A percentile compares a stretch with the other conserved stretches of the same genome.
phyloP scores from a whole-genome alignment of 371 early-diverging fungal genomes.

The Umbelopsis sp. region DNA sequence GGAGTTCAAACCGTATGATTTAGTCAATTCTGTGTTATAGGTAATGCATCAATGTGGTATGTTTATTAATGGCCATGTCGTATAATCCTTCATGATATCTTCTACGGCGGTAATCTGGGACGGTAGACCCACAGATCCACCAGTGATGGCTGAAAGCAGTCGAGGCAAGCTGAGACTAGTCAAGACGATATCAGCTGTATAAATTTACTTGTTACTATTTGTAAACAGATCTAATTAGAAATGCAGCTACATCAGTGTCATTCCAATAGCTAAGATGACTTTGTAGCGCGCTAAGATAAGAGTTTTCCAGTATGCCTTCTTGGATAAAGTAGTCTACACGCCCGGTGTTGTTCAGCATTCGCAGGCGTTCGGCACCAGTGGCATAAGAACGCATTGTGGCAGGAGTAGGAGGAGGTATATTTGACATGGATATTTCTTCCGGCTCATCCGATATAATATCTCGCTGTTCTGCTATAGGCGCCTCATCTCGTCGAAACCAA shows the following conservation, averaged over 20 bases:
- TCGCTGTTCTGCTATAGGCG: constrained; percentile 1
- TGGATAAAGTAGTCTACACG: constrained; percentile 78
- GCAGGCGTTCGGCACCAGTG: constrained; percentile 44
- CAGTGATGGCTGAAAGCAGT: no score
- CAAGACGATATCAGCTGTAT: no score
- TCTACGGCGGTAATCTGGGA: no score
- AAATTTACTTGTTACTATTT: background rate
- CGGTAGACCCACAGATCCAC: no score
- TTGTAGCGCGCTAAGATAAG: constrained; percentile 75
- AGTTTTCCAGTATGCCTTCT: constrained; percentile 77
- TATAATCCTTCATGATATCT: no score
- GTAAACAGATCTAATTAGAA: constrained; percentile 52
- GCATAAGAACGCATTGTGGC: constrained; percentile 8
- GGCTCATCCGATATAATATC: background rate
- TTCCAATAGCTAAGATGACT: constrained; percentile 81
- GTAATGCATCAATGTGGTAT: no score
- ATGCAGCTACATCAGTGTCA: constrained; percentile 63
- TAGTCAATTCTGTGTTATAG: no score
- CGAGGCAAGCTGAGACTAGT: no score
- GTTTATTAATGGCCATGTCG: no score
- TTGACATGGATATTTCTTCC: constrained; percentile 4
- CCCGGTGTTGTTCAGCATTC: constrained; percentile 63
- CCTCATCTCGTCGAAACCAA: constrained; percentile 49
- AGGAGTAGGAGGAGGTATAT: background rate
- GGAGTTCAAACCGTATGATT: no score